Conservation (phyloP, 2,329 filamentous ascomycete species). For the Fusarium piperis region DNA sequence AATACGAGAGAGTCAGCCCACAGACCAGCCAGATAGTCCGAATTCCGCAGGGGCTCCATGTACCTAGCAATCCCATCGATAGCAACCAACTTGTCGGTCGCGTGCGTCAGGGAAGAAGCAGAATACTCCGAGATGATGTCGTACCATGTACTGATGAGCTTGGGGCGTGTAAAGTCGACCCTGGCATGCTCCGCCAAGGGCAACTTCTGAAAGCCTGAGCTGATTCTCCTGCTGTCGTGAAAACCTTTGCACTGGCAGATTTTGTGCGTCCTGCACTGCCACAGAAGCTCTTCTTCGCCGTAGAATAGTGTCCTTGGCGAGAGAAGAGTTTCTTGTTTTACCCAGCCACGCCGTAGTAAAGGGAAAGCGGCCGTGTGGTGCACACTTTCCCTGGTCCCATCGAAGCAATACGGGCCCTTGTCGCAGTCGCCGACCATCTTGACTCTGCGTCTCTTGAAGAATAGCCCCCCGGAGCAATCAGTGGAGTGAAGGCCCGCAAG, state of each 20-base stretch:
- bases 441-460: neutral
- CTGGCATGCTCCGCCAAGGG: neutral
- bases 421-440: neutral
- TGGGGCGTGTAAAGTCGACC: neutral
- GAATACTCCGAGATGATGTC: neutral
- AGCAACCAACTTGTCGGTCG: neutral
- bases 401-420: neutral
- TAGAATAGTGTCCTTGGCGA: neutral
- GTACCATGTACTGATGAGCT: neutral
- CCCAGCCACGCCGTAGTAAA: neutral
- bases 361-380: accelerated
- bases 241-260: neutral
- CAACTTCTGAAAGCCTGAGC: neutral
- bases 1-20: neutral
- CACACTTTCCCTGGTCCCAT: accelerated
- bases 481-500: neutral
- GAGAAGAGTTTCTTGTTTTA: neutral
- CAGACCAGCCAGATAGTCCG: neutral
- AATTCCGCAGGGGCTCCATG: neutral
- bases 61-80: neutral
- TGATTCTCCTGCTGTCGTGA: accelerated
- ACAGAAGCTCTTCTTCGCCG: neutral
- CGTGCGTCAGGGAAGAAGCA: neutral
- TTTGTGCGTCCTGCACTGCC: neutral
- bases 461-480: neutral